These are phyloP conservation scores for Phoma sp. DNA, from an alignment of 2,329 filamentous ascomycete species.

Conservation along the genomic window DNA sequence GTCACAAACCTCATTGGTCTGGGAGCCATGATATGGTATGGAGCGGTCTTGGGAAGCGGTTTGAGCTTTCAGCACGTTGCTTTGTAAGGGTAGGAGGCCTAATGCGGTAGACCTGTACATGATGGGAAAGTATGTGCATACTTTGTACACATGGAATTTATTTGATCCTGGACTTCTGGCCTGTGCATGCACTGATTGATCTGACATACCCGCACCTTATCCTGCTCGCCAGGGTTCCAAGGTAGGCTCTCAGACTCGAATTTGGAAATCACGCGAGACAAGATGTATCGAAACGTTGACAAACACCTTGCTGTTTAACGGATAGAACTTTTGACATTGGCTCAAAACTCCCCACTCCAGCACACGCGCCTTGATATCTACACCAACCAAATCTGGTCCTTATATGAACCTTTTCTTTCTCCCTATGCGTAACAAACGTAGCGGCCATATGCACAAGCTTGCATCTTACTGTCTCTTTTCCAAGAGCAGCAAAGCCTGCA, in stretches of 20 bases:
- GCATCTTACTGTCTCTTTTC: background rate
- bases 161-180: no score
- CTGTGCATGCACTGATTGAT: no score
- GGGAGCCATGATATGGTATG: slow-evolving; percentile 77
- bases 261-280: no score
- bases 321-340: slow-evolving; percentile 22
- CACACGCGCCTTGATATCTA: slow-evolving; percentile 9
- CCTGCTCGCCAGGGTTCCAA: no score
- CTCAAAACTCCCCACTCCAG: slow-evolving; percentile 6
- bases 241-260: no score
- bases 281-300: no score
- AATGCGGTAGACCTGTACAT: no score
- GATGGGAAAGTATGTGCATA: no score
- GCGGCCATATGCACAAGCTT: slow-evolving; percentile 3
- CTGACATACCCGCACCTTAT: no score
- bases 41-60: slow-evolving; percentile 68
- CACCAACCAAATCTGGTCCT: background rate
- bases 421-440: background rate
- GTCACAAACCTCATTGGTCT: slow-evolving; percentile 78
- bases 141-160: no score
- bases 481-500: background rate
- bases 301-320: no score
- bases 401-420: background rate
- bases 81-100: background rate
- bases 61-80: slow-evolving; percentile 12